Evolutionary conservation across 2,329 filamentous ascomycete species (phyloP), one percentile per base, ranked within the genome.

Genomic region (Xylaria sp.): DNA sequence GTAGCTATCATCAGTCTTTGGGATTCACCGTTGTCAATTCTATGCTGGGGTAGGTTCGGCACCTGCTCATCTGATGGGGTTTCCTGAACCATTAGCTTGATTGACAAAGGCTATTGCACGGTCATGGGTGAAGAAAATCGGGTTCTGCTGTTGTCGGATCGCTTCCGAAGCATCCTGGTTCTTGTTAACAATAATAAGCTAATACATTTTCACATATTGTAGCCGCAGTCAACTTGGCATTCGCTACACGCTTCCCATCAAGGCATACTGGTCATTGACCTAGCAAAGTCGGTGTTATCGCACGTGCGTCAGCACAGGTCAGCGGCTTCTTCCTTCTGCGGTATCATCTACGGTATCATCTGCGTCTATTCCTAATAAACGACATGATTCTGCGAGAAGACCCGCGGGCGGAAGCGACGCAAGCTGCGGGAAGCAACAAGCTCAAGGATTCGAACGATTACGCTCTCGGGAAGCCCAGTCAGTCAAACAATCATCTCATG

Each of bases 381-480:
- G 57, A 61, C 50, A 61, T 55, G 64, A 66, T 50, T 32, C 50
- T 60, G 25, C 8, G 58, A 52, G 62, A 51, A 51, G 48, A 32
- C 41, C 48, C 41, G 44, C 56, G 50, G 50, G 34, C 58, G 32
- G 34, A 25, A 50, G 50, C 61, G 56, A 58, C 23, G 41, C 44
- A n/a, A 41, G 55, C 61, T 20, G 37, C 39, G 23, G 41, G 34
- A 15, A 34, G 61, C 61, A n/a, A 28, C 55, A 57, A 56, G 50
- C 23, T 61, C 56, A 46, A n/a, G 56, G 56, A 50, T 56, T 51
- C 57, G 28, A 41, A 34, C 57, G 37, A 60, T 50, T 56, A 44
- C 50, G 25, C 20, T 50, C 51, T 28, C 28, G 28, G 25, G 28
- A 28, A 28, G 5, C 28, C 50, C 25, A 51, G 39, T 56, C 32